Conservation (phyloP, 2,329 filamentous ascomycete species). For the Pseudogymnoascus sp. region DNA sequence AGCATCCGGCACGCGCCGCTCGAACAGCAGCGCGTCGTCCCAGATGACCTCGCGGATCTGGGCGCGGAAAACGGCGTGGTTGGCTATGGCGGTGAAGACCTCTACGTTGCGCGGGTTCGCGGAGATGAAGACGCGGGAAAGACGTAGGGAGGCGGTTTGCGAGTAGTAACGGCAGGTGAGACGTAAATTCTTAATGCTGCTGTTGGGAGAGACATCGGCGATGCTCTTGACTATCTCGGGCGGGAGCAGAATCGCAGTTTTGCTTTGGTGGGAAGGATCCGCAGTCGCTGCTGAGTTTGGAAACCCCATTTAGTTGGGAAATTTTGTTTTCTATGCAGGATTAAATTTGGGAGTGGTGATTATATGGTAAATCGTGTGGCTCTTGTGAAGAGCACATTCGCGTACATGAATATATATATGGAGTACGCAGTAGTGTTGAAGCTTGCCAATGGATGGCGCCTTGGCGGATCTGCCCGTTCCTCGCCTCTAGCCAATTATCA, state of each 20-base stretch:
- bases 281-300: neutral
- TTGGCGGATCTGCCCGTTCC: no score
- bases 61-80: conserved; percentile 28
- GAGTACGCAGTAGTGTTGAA: no score
- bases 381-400: no score
- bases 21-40: conserved; percentile 25
- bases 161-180: conserved; percentile 19
- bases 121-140: conserved; percentile 33
- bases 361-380: no score
- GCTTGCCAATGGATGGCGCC: no score
- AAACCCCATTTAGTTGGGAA: neutral
- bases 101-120: conserved; percentile 33
- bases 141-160: conserved; percentile 19
- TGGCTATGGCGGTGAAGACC: conserved; percentile 31
- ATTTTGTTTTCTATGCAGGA: conserved; percentile 1
- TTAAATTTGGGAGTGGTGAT: conserved; percentile 11
- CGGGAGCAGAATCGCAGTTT: neutral
- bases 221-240: conserved; percentile 13
- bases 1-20: neutral
- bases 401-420: no score
- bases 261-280: neutral
- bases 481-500: neutral
- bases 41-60: conserved; percentile 33
- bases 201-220: conserved; percentile 19
- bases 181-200: conserved; percentile 24